Base-by-base conservation (phyloP, 148 eudicot species). In the Rhododendron ovatum region DNA sequence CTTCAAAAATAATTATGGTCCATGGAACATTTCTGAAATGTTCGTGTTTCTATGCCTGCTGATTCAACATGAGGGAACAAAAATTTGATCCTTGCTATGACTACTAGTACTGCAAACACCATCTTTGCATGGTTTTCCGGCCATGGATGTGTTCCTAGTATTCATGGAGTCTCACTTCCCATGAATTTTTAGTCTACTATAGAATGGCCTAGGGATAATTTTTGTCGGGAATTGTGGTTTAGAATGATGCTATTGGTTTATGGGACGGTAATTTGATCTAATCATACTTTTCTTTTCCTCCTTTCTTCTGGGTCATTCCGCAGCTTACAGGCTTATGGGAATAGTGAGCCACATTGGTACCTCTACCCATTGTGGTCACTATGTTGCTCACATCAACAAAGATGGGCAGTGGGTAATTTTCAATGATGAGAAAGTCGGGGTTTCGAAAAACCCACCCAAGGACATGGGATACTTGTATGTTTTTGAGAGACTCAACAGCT, bases 381-480 rank as follows among this genome's bases (percentile, higher is more conserved):
- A 96, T 88, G 99, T 96, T 69, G 99, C 99, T 74, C 99, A 96
- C 85, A 91, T 96, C 75, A 81, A 89, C 82, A 96, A 96, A 90
- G 98, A 95, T 51, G 98, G 98, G 28, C 92, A 91, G 89, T 95
- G 99, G 99, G 98, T 93, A 45, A 94, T 96, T 79, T 96, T 89
- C 92, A 96, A 96, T 28, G 99, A 96, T 48, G 93, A 91, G 30
- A 96, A 96, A 88, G 99, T 96, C 47, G 94, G 96, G 78, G 92
- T 92, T 77, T 96, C 99, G 2, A 93, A 94, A 86, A 93, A 95
- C 78, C 98, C 98, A 1, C 99, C 99, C 37, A 92, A 93, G 85
- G 98, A 96, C 88, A 96, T 96, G 99, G 99, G 98, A 26, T 96
- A 96, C 92, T 88, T 96, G 86, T 96, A 96, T 85, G 92, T 96